These are phyloP conservation scores for Pythium diclinum DNA, from an alignment of 352 stramenopile genomes.

Conservation along the genomic window DNA sequence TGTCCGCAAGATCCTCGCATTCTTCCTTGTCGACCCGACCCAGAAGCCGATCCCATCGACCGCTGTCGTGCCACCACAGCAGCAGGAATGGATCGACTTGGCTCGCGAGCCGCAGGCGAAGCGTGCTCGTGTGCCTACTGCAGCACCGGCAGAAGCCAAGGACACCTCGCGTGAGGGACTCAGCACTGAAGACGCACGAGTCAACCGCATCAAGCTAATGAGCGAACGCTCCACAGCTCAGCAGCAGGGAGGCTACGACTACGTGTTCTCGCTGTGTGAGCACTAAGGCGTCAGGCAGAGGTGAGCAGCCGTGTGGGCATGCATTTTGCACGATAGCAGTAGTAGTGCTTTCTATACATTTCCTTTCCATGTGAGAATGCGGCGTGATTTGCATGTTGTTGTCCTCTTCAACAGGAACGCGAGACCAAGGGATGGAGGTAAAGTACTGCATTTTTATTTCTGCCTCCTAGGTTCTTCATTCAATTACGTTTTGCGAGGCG, in stretches of 20 bases:
- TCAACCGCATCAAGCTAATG: slow-evolving; percentile 2
- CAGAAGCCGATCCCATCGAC: slow-evolving; percentile 27
- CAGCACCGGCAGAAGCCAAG: background rate
- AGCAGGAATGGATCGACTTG: slow-evolving; percentile 25
- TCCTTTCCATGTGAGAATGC: too few species aligned
- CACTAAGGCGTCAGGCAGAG: background rate
- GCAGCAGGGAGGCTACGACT: slow-evolving; percentile 2
- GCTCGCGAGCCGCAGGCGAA: background rate
- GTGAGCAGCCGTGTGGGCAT: too few species aligned
- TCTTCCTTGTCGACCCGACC: slow-evolving; percentile 31
- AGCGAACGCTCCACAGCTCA: background rate
- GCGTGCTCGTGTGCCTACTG: background rate
- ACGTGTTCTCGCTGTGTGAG: slow-evolving; percentile 21
- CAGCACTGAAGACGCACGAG: slow-evolving; percentile 8
- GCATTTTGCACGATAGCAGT: too few species aligned
- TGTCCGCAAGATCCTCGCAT: slow-evolving; percentile 34
- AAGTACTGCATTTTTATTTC: too few species aligned
- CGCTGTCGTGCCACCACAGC: slow-evolving; percentile 30
- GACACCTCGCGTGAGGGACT: slow-evolving; percentile 3
- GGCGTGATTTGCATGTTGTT: too few species aligned
- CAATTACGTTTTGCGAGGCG: background rate
- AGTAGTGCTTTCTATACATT: too few species aligned
- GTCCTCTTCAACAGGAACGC: too few species aligned
- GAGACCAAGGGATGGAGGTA: too few species aligned
- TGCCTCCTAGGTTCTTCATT: too few species aligned